These are phyloP conservation scores for Penicillium subrubescens DNA, from an alignment of 495 filamentous ascomycete genomes.

Conservation along the genomic window DNA sequence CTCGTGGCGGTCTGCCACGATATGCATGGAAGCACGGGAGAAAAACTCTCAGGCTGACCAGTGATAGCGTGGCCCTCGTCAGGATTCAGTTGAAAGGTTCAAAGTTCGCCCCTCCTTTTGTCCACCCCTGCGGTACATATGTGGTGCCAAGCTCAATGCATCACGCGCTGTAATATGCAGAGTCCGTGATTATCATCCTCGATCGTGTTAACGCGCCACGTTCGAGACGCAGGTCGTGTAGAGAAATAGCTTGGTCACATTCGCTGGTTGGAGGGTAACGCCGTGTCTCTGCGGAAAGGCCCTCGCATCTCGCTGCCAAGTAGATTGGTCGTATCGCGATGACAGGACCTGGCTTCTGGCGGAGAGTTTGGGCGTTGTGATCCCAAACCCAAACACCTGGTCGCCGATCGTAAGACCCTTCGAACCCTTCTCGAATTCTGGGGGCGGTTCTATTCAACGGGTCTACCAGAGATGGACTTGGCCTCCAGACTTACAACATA, in stretches of 20 bases:
- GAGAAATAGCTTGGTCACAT: neutral
- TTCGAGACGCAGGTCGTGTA: neutral
- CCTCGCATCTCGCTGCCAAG: slow-evolving; percentile 1
- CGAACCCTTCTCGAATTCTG: slow-evolving; percentile 1
- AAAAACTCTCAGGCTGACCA: slow-evolving; percentile 10
- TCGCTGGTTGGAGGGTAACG: neutral
- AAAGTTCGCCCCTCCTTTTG: neutral
- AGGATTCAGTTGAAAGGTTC: neutral
- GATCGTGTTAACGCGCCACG: neutral
- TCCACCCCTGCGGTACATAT: too few relatives aligned
- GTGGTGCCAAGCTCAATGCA: neutral
- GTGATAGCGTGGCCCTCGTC: neutral
- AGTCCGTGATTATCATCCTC: neutral
- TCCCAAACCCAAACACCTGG: neutral
- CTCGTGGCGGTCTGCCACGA: slow-evolving; percentile 25
- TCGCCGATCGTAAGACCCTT: neutral
- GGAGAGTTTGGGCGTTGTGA: neutral
- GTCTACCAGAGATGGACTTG: neutral
- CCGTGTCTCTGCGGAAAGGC: neutral
- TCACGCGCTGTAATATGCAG: slow-evolving; percentile 18
- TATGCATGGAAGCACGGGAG: slow-evolving; percentile 41
- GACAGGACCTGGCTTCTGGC: neutral
- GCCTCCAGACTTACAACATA: neutral
- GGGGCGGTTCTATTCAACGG: neutral
- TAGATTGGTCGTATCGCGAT: neutral